phyloP scores from a whole-genome alignment of 2,329 filamentous ascomycete species.

The Coleophoma crateriformis region DNA sequence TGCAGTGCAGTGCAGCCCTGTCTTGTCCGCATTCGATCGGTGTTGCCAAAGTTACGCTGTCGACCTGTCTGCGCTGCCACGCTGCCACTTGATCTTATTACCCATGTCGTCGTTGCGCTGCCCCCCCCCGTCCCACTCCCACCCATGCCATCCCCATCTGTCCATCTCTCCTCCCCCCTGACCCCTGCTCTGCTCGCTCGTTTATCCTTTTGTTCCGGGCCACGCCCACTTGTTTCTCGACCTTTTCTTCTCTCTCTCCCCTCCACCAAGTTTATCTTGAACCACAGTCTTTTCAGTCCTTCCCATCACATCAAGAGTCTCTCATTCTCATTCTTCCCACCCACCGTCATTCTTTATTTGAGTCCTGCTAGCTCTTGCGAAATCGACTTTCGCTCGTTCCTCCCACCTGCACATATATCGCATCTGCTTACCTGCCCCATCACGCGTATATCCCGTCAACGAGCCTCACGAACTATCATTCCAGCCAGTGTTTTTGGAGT shows the following conservation, averaged over 20 bases:
- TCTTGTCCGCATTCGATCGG: too few relatives aligned
- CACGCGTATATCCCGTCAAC: conserved; percentile 2
- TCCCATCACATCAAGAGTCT: conserved; percentile 14
- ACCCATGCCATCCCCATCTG: too few relatives aligned
- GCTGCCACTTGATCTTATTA: too few relatives aligned
- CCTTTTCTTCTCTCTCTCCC: conserved; percentile 10
- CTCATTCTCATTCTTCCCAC: conserved; percentile 20
- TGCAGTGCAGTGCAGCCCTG: too few relatives aligned
- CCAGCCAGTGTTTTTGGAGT: conserved; percentile 1
- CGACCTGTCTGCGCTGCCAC: too few relatives aligned
- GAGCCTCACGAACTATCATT: background rate
- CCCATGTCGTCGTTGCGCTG: too few relatives aligned
- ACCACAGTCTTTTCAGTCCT: conserved; percentile 25
- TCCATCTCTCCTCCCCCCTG: conserved; percentile 5
- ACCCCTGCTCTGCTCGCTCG: conserved; percentile 10
- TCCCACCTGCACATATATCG: conserved; percentile 8
- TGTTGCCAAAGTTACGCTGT: too few relatives aligned
- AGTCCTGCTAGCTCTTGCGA: conserved; percentile 17
- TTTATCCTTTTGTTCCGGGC: background rate
- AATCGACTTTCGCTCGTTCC: conserved; percentile 28
- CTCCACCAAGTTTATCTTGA: conserved; percentile 22
- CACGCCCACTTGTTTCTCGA: conserved; percentile 4
- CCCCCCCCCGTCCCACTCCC: too few relatives aligned
- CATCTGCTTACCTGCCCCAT: conserved; percentile 5
- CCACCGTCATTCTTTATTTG: conserved; percentile 25